A percentile compares a stretch with the other conserved stretches of the same genome.
Evolutionary conservation across 1,284 basidiomycete genomes (phyloP).

Genomic region (Sanguinoderma infundibulare): DNA sequence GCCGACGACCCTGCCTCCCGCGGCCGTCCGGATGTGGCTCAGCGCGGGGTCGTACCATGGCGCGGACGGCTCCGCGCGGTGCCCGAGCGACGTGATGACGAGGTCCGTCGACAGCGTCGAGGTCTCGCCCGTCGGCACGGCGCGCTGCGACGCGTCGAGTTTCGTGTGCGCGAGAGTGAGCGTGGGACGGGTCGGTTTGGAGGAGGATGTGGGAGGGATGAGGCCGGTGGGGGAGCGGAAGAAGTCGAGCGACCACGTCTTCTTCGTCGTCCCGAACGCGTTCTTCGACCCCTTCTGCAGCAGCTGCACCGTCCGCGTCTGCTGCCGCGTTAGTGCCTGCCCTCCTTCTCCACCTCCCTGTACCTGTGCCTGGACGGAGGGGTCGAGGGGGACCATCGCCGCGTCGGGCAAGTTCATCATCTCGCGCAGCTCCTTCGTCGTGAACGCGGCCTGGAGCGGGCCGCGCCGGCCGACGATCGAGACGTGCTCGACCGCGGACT

Average conservation of each 20-base stretch:
- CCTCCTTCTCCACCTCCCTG: constrained; percentile 33
- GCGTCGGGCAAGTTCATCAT: constrained; percentile 81
- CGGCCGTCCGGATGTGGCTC: constrained; percentile 56
- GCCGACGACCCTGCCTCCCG: constrained; percentile 56
- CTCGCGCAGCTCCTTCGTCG: constrained; percentile 94
- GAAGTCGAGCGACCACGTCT: constrained; percentile 85
- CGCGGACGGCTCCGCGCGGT: constrained; percentile 68
- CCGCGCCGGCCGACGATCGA: constrained; percentile 88
- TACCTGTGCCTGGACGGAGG: constrained; percentile 46
- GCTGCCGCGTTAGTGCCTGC: constrained; percentile 60
- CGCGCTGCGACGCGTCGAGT: constrained; percentile 58
- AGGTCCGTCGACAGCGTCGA: constrained; percentile 69
- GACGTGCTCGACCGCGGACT: constrained; percentile 75
- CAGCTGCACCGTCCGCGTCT: constrained; percentile 68
- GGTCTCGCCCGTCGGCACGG: constrained; percentile 63
- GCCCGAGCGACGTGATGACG: constrained; percentile 89
- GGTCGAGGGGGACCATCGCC: constrained; percentile 65
- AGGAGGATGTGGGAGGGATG: constrained; percentile 27
- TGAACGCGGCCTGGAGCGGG: constrained; percentile 90
- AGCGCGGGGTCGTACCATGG: constrained; percentile 57
- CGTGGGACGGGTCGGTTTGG: constrained; percentile 43
- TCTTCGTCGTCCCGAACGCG: constrained; percentile 49
- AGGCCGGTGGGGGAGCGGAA: constrained; percentile 73
- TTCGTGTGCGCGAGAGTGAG: constrained; percentile 64
- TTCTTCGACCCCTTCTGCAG: constrained; percentile 71